A percentile compares a stretch with the other conserved stretches of the same genome.
Conservation (phyloP, 352 stramenopile genomes). For the Globisporangium barbulae region DNA sequence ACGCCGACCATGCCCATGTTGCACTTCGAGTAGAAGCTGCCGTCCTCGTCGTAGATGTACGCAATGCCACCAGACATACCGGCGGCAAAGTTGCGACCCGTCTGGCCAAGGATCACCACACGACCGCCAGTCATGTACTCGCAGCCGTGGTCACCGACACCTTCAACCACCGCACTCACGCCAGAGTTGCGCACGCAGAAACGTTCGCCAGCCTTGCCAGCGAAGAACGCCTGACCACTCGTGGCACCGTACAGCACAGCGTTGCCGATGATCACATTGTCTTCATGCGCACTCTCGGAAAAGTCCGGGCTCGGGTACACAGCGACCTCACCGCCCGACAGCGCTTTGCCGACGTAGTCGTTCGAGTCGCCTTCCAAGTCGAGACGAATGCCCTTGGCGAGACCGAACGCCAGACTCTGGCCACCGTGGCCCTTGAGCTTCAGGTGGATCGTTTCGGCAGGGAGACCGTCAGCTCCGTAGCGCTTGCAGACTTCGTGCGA, state of each 20-base stretch:
- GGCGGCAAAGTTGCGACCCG: conserved; percentile 95
- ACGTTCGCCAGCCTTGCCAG: conserved; percentile 94
- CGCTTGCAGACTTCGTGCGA: conserved; percentile 93
- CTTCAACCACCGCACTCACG: conserved; percentile 94
- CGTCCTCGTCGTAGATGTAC: conserved; percentile 95
- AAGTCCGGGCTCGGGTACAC: conserved; percentile 82
- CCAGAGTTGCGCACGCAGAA: conserved; percentile 97
- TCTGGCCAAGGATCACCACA: conserved; percentile 91
- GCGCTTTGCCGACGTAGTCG: conserved; percentile 95
- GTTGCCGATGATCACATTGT: conserved; percentile 95
- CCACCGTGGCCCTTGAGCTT: conserved; percentile 93
- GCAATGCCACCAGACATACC: conserved; percentile 96
- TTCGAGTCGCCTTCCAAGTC: conserved; percentile 93
- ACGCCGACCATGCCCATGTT: conserved; percentile 95
- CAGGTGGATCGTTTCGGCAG: conserved; percentile 92
- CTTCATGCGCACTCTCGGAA: conserved; percentile 56
- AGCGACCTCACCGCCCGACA: conserved; percentile 91
- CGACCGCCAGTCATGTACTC: conserved; percentile 98
- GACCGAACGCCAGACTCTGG: conserved; percentile 92
- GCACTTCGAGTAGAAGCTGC: conserved; percentile 90
- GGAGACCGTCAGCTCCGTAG: conserved; percentile 89
- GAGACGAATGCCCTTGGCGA: conserved; percentile 92
- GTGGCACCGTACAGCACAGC: conserved; percentile 95
- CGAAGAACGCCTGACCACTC: conserved; percentile 92
- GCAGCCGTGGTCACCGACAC: conserved; percentile 94